phyloP scores from a whole-genome alignment of 495 filamentous ascomycete species.

The Jackrogersella minutella region DNA sequence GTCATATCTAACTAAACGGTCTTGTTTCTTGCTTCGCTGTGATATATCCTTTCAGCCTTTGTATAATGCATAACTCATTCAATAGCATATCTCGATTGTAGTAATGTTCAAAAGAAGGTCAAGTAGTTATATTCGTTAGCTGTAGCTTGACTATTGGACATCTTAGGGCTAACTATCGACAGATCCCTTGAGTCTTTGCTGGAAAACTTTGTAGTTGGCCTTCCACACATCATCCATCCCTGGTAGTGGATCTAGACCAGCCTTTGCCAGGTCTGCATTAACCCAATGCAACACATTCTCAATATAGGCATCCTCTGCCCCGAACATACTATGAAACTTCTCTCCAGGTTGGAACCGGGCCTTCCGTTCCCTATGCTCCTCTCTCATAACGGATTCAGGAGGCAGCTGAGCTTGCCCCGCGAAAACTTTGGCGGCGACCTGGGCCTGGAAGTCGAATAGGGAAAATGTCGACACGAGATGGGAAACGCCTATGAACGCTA shows the following conservation, averaged over 20 bases:
- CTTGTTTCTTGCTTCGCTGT: no score
- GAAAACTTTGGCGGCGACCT: slow-evolving; percentile 64
- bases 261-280: slow-evolving; percentile 32
- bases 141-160: no score
- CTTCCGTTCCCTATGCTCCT: slow-evolving; percentile 58
- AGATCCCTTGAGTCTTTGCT: slow-evolving; percentile 17
- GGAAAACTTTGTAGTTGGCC: slow-evolving; percentile 25
- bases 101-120: no score
- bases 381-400: slow-evolving; percentile 53
- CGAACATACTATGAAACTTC: slow-evolving; percentile 38
- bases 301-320: slow-evolving; percentile 37
- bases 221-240: slow-evolving; percentile 41
- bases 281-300: slow-evolving; percentile 39
- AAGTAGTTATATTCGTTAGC: no score
- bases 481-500: slow-evolving; percentile 68
- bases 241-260: slow-evolving; percentile 31
- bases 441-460: slow-evolving; percentile 72
- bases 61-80: no score
- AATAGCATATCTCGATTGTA: no score
- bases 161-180: no score
- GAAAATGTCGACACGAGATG: slow-evolving; percentile 70
- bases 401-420: slow-evolving; percentile 62
- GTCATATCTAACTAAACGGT: no score
- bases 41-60: no score
- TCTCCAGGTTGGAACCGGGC: slow-evolving; percentile 35